phyloP scores from a whole-genome alignment of 768 basidiomycete genomes.

The Rhodocollybia butyracea region DNA sequence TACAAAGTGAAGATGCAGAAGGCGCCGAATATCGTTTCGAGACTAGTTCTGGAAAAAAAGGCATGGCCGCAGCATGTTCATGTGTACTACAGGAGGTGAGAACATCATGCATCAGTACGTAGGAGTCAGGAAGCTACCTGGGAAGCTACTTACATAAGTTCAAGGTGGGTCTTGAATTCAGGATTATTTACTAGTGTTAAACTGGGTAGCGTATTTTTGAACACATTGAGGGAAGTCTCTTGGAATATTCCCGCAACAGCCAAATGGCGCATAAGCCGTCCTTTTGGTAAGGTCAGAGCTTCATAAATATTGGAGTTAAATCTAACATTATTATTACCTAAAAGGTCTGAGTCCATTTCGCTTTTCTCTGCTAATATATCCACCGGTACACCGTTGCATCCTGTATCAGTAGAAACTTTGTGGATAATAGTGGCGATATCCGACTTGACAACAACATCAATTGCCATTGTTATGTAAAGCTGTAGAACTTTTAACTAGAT shows the following conservation, averaged over 20 bases:
- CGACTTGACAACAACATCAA: slow-evolving; percentile 4
- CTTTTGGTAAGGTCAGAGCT: not conserved
- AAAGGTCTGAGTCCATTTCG: not conserved
- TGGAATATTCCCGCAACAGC: slow-evolving; percentile 7
- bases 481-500: not conserved
- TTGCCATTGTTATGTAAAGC: slow-evolving; percentile 5
- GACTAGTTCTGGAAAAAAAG: slow-evolving; percentile 8
- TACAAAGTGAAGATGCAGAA: slow-evolving; percentile 1
- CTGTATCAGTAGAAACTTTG: not conserved
- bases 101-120: too few species aligned
- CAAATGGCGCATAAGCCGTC: slow-evolving; percentile 9
- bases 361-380: not conserved
- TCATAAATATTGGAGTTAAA: not conserved
- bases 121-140: not conserved
- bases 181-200: slow-evolving; percentile 3
- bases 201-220: slow-evolving; percentile 6
- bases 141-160: slow-evolving; percentile 6
- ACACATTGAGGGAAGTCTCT: slow-evolving; percentile 2
- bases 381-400: not conserved
- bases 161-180: slow-evolving; percentile 10
- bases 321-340: not conserved
- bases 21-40: slow-evolving; percentile 1
- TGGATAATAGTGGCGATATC: slow-evolving; percentile 7
- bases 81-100: slow-evolving; percentile 7
- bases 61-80: slow-evolving; percentile 6